phyloP scores from a whole-genome alignment of 2,329 filamentous ascomycete species.

The Colletotrichum sp. region DNA sequence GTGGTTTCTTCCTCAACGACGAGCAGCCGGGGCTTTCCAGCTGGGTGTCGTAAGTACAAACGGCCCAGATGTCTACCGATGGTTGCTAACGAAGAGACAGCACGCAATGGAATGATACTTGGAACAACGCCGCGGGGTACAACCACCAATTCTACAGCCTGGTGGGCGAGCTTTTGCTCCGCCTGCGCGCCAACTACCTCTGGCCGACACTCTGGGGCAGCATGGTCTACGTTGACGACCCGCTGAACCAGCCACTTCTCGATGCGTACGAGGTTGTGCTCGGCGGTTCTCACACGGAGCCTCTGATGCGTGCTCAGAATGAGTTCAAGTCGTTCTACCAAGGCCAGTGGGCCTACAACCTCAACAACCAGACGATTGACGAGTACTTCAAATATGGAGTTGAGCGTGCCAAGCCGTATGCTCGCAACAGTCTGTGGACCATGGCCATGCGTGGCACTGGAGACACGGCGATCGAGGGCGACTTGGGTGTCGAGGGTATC shows the following conservation, averaged over 20 bases:
- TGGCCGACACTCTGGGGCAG: constrained; percentile 76
- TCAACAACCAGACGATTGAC: constrained; percentile 71
- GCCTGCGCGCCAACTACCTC: constrained; percentile 74
- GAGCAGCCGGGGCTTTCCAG: constrained; percentile 71
- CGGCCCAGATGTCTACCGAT: fast-evolving
- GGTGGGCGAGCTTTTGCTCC: constrained; percentile 74
- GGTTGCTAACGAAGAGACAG: not conserved
- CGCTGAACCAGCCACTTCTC: constrained; percentile 69
- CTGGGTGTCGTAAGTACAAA: constrained; percentile 54
- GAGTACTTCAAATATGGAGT: constrained; percentile 73
- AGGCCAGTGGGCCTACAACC: constrained; percentile 72
- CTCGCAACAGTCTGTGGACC: constrained; percentile 68
- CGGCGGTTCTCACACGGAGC: constrained; percentile 76
- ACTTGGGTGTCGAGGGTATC: constrained; percentile 59
- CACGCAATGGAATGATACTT: constrained; percentile 44
- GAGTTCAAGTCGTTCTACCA: constrained; percentile 59
- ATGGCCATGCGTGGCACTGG: constrained; percentile 74
- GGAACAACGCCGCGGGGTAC: constrained; percentile 49
- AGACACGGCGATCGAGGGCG: constrained; percentile 62
- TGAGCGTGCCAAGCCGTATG: constrained; percentile 67
- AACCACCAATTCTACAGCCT: constrained; percentile 70
- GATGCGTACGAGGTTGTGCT: constrained; percentile 79
- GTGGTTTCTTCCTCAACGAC: constrained; percentile 74
- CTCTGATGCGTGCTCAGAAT: constrained; percentile 67
- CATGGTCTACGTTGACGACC: constrained; percentile 76